A percentile compares a stretch with the other conserved stretches of the same genome.
These are phyloP conservation scores for Oryza meridionalis DNA, from an alignment of 176 grass and related monocot species.

Conservation along the genomic window DNA sequence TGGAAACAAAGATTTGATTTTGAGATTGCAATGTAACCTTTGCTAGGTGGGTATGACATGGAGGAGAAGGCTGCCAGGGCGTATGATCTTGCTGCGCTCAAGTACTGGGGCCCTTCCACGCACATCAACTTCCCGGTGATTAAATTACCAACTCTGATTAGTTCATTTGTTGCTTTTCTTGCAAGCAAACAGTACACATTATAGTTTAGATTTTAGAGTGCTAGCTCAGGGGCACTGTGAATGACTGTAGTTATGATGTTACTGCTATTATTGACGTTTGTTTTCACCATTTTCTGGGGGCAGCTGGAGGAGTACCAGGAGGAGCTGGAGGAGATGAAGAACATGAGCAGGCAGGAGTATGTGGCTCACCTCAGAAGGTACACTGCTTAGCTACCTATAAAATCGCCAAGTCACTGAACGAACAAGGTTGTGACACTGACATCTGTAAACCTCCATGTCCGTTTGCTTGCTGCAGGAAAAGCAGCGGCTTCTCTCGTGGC, in stretches of 20 bases:
- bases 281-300: background rate
- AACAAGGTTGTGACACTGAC: background rate
- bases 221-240: background rate
- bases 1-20: background rate
- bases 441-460: background rate
- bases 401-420: background rate
- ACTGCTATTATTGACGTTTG: background rate
- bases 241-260: background rate
- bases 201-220: background rate
- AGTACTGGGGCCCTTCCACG: slow-evolving; percentile 72
- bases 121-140: slow-evolving; percentile 76
- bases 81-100: slow-evolving; percentile 82
- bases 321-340: slow-evolving; percentile 74
- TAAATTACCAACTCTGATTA: background rate
- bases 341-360: slow-evolving; percentile 73
- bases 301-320: slow-evolving; percentile 78
- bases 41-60: slow-evolving; percentile 89
- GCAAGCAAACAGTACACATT: background rate
- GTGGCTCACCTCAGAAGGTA: slow-evolving; percentile 85
- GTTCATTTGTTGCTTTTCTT: too few relatives aligned
- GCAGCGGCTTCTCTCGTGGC: slow-evolving; percentile 77
- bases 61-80: slow-evolving; percentile 89
- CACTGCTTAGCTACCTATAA: too few relatives aligned
- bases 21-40: background rate
- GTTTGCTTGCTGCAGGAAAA: slow-evolving; percentile 50